Evolutionary conservation across 441 rosid species (phyloP).

Genomic region (Brassica hybrid): DNA sequence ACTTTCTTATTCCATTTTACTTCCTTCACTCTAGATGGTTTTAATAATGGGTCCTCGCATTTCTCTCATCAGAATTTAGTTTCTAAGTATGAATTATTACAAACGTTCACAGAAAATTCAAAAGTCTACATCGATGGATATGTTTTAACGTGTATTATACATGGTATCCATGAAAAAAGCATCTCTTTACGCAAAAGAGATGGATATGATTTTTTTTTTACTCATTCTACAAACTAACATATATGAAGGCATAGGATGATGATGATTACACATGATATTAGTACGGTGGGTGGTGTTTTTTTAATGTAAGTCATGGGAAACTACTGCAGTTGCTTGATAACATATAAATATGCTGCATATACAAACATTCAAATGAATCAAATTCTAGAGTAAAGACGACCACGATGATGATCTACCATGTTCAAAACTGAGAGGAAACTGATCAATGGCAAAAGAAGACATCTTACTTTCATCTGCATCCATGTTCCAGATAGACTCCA

Average conservation of each 20-base stretch:
- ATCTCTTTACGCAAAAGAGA: not conserved
- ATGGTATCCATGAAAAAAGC: not conserved
- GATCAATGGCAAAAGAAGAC: slow-evolving; percentile 53
- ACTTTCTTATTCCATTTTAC: not conserved
- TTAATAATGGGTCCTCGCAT: not conserved
- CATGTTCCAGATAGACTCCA: slow-evolving; percentile 65
- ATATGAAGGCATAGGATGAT: slow-evolving; percentile 43
- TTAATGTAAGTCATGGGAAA: slow-evolving; percentile 19
- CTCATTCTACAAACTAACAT: slow-evolving; percentile 50
- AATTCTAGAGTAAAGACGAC: slow-evolving; percentile 56
- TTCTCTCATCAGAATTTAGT: not conserved
- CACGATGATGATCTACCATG: slow-evolving; percentile 40
- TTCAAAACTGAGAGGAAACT: slow-evolving; percentile 44
- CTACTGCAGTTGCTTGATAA: slow-evolving; percentile 40
- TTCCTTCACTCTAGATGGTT: not conserved
- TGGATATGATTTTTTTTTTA: slow-evolving; percentile 33
- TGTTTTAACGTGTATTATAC: not conserved
- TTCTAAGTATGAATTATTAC: not conserved
- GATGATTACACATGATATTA: slow-evolving; percentile 45
- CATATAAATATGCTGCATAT: slow-evolving; percentile 40
- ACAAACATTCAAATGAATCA: slow-evolving; percentile 61
- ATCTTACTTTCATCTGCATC: slow-evolving; percentile 65
- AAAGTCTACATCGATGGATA: not conserved
- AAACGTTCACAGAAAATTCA: not conserved
- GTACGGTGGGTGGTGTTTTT: slow-evolving; percentile 41